Evolutionary conservation across 1,139 yeast species (phyloP).

Genomic region (Blastobotrys capitulatus): DNA sequence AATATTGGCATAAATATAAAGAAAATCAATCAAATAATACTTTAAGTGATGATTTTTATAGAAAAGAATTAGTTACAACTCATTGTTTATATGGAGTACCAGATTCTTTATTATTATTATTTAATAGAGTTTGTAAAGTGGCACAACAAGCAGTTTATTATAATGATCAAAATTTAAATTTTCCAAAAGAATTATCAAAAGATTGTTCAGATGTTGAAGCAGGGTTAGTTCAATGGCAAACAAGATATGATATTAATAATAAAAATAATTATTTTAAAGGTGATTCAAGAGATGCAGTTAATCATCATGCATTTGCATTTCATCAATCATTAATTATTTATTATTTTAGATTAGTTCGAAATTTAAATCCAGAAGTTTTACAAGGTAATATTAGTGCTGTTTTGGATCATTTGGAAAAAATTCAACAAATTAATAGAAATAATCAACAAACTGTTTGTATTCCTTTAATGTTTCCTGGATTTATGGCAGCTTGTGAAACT

Average conservation of each 20-base stretch:
- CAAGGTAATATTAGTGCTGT: slow-evolving; percentile 60
- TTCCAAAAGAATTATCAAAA: slow-evolving; percentile 43
- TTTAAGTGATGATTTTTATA: slow-evolving; percentile 25
- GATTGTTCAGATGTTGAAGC: slow-evolving; percentile 46
- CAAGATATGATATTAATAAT: slow-evolving; percentile 31
- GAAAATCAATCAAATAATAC: slow-evolving; percentile 9
- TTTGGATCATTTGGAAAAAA: slow-evolving; percentile 57
- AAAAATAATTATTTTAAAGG: slow-evolving; percentile 26
- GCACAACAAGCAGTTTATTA: slow-evolving; percentile 58
- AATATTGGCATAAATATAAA: slow-evolving; percentile 26
- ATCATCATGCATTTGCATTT: slow-evolving; percentile 77
- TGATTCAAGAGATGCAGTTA: slow-evolving; percentile 54
- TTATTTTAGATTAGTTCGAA: slow-evolving; percentile 61
- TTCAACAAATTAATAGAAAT: slow-evolving; percentile 47
- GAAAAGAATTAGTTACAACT: slow-evolving; percentile 51
- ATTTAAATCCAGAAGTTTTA: slow-evolving; percentile 45
- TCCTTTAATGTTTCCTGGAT: slow-evolving; percentile 86
- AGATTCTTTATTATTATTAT: slow-evolving; percentile 65
- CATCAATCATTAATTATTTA: slow-evolving; percentile 72
- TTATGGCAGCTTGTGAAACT: slow-evolving; percentile 84
- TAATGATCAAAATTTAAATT: slow-evolving; percentile 25
- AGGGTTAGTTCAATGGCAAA: slow-evolving; percentile 56
- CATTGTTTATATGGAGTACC: slow-evolving; percentile 85
- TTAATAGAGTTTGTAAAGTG: slow-evolving; percentile 43
- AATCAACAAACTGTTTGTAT: slow-evolving; percentile 52